Base-by-base conservation (phyloP, 306 rosid species). In the Elaeagnus macrophylla region DNA sequence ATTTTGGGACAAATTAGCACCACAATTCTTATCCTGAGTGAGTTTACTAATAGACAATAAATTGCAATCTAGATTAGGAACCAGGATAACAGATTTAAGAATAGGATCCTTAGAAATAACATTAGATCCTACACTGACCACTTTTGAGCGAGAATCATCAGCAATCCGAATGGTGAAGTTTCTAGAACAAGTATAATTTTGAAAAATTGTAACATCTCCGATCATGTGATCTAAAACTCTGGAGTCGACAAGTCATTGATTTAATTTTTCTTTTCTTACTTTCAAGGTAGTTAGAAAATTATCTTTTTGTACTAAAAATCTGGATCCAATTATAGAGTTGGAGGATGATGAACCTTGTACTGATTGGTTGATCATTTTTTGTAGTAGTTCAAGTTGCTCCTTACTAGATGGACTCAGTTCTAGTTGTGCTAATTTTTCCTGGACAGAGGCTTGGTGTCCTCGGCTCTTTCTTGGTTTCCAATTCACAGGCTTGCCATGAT, bases 401-500 rank as follows among this genome's bases (percentile, higher is more conserved):
- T n/a, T n/a, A n/a, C n/a, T n/a, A n/a, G n/a, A n/a, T n/a, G n/a
- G 3, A 5, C 14, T 9, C 15, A 3, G 35, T 12, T 6, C 1
- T 17, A 18, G 8, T 7, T 7, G 14, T 2, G 8, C 32, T 14
- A 11, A 9, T 2, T 12, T 39, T n/a, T 37, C 2, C 5, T 55
- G 32, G 0, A 5, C 3, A 6, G 53, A 14, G 25, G 17, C 53
- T 2, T 14, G 9, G 14, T n/a, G 13, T 7, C 32, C 53, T 14
- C 17, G 18, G 9, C 7, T 18, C 6, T 48, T 8, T 10, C 25
- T 41, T 1, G 57, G 41, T n/a, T 12, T 36, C 57, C 57, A 53
- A 37, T 53, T 6, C 11, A 41, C 57, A 1, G 57, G 57, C 11
- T 53, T 53, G 3, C 57, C 57, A n/a, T 53, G 59, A n/a, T 13